Percentiles rank a stretch among this genome's conserved stretches.
Conservation (phyloP, 202 grass and related monocot species). For the Zizania palustris region DNA sequence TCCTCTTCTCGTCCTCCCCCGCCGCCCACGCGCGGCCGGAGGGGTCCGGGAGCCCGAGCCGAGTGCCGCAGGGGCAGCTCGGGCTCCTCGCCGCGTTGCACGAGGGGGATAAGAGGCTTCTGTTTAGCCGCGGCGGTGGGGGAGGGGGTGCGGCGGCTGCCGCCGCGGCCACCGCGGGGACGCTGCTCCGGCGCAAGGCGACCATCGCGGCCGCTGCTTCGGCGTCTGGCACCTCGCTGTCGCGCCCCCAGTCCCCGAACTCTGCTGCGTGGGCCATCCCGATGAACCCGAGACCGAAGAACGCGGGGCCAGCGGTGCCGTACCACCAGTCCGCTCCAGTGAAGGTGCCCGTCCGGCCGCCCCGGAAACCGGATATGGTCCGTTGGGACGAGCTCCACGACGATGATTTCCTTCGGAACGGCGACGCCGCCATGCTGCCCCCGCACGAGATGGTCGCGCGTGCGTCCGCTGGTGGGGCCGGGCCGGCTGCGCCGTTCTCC, state of each 20-base stretch:
- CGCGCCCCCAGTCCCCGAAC: conserved; percentile 28
- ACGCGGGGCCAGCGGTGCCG: conserved; percentile 6
- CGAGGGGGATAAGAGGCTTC: conserved; percentile 52
- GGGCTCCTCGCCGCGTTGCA: conserved; percentile 63
- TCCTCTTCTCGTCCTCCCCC: conserved; percentile 49
- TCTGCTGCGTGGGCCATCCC: conserved; percentile 47
- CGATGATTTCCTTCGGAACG: conserved; percentile 38
- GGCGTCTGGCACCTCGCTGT: conserved; percentile 31
- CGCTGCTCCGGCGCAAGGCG: conserved; percentile 51
- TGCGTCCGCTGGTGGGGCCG: conserved; percentile 42
- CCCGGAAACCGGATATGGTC: conserved; percentile 18
- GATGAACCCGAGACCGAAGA: conserved; percentile 26
- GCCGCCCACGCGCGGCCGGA: conserved; percentile 16
- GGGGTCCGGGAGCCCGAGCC: conserved; percentile 16
- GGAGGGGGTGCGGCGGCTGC: neutral
- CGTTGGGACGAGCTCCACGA: conserved; percentile 47
- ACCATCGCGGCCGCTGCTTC: conserved; percentile 54
- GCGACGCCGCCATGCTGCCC: conserved; percentile 53
- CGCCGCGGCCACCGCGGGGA: conserved; percentile 33
- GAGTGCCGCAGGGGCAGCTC: conserved; percentile 34
- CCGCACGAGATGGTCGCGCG: conserved; percentile 71
- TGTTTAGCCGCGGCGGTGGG: conserved; percentile 37
- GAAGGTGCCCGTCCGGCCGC: conserved; percentile 54
- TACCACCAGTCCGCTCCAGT: conserved; percentile 61
- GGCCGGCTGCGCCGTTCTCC: conserved; percentile 49